Conservation (phyloP, 768 basidiomycete genomes). For the Lentinus tigrinus region DNA sequence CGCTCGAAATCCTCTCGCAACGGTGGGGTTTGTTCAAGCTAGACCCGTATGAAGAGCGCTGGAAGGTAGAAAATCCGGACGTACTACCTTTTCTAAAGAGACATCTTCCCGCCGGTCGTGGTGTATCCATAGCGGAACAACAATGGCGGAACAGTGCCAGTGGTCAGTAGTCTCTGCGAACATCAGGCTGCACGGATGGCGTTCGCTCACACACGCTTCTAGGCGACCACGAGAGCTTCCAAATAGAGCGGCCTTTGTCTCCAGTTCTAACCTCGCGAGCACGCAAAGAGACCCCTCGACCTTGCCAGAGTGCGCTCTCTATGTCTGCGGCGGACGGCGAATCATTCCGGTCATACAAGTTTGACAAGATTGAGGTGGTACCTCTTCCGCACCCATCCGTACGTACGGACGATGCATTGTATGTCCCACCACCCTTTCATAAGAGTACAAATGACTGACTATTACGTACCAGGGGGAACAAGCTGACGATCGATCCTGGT, state of each 20-base stretch:
- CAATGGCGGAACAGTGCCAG: slow-evolving; percentile 33
- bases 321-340: slow-evolving; percentile 23
- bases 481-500: slow-evolving; percentile 28
- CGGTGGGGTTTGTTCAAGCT: slow-evolving; percentile 34
- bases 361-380: not conserved
- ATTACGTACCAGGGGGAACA: slow-evolving; percentile 29
- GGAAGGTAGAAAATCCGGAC: slow-evolving; percentile 28
- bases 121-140: slow-evolving; percentile 14
- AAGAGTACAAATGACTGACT: not conserved
- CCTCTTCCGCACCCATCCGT: not conserved
- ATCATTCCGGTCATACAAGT: not conserved
- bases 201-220: not conserved
- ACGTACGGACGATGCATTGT: slow-evolving; percentile 42
- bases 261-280: slow-evolving; percentile 48
- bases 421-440: slow-evolving; percentile 15
- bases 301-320: slow-evolving; percentile 35
- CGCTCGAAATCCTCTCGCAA: slow-evolving; percentile 44
- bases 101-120: slow-evolving; percentile 16
- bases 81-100: slow-evolving; percentile 9
- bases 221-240: slow-evolving; percentile 1
- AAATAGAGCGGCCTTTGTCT: slow-evolving; percentile 34
- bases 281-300: slow-evolving; percentile 44
- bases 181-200: not conserved
- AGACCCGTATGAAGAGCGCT: slow-evolving; percentile 45
- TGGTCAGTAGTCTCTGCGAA: slow-evolving; percentile 3